These are phyloP conservation scores for Fomitopsis pinicola DNA, from an alignment of 1,284 basidiomycete species.

Conservation along the genomic window DNA sequence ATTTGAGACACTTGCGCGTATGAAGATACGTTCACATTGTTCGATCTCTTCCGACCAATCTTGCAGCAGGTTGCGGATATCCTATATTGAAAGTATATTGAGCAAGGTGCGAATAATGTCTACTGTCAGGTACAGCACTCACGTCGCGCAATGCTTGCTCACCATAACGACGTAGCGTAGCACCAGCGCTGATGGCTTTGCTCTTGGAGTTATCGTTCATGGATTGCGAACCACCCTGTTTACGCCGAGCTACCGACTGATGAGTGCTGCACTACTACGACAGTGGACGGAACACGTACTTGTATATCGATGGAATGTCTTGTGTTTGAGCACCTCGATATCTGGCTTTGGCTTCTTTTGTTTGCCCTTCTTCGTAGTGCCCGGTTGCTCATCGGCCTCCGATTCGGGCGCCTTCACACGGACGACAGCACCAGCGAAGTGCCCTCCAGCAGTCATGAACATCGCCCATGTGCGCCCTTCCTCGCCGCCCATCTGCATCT, in stretches of 20 bases:
- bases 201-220: conserved; percentile 92
- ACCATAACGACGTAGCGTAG: conserved; percentile 90
- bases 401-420: conserved; percentile 55
- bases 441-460: conserved; percentile 96
- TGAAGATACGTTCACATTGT: conserved; percentile 82
- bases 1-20: conserved; percentile 83
- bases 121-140: conserved; percentile 23
- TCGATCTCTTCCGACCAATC: conserved; percentile 86
- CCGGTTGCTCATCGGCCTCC: conserved; percentile 38
- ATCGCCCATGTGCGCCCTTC: conserved; percentile 84
- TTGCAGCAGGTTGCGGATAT: conserved; percentile 76
- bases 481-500: conserved; percentile 59
- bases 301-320: conserved; percentile 98
- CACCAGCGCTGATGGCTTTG: conserved; percentile 92
- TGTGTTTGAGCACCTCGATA: conserved; percentile 82
- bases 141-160: conserved; percentile 91
- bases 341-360: conserved; percentile 59
- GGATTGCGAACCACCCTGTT: conserved; percentile 96
- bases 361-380: conserved; percentile 49
- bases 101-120: background rate
- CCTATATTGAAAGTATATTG: conserved; percentile 39
- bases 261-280: background rate
- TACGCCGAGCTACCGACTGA: conserved; percentile 71
- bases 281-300: conserved; percentile 47
- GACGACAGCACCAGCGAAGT: conserved; percentile 93